Evolutionary conservation across 2,329 filamentous ascomycete genomes (phyloP).

Genomic region (Leptographium radiaticola): DNA sequence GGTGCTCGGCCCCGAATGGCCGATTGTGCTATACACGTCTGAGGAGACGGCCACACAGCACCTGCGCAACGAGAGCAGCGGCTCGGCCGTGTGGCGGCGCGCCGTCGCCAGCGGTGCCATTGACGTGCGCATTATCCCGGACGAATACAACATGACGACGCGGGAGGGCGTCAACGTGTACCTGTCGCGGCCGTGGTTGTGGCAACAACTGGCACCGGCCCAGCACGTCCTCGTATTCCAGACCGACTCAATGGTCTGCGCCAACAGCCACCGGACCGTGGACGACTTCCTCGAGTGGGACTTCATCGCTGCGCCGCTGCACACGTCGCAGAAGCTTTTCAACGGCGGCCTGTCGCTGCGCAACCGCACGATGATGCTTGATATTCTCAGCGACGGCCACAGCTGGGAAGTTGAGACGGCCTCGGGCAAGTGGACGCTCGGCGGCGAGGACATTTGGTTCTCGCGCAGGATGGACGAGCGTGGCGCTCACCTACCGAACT

Average conservation of each 20-base stretch:
- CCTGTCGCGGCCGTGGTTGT: slow-evolving; percentile 22
- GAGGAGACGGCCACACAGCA: slow-evolving; percentile 13
- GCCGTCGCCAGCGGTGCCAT: slow-evolving; percentile 21
- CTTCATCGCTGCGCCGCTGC: slow-evolving; percentile 21
- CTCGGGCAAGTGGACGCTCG: slow-evolving; percentile 9
- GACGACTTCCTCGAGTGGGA: slow-evolving; percentile 25
- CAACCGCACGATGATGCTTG: slow-evolving; percentile 21
- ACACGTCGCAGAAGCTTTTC: slow-evolving; percentile 13
- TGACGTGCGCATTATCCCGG: slow-evolving; percentile 24
- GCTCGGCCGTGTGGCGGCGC: slow-evolving; percentile 22
- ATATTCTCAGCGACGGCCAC: slow-evolving; percentile 28
- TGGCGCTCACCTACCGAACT: slow-evolving; percentile 11
- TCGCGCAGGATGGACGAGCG: slow-evolving; percentile 11
- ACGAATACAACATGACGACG: slow-evolving; percentile 19
- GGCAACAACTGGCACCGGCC: slow-evolving; percentile 22
- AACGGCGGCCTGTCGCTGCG: slow-evolving; percentile 25
- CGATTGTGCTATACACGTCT: slow-evolving; percentile 29
- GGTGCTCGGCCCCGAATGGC: slow-evolving; percentile 28
- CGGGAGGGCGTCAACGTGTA: slow-evolving; percentile 23
- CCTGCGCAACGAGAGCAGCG: slow-evolving; percentile 1
- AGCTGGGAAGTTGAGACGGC: slow-evolving; percentile 23
- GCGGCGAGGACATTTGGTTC: slow-evolving; percentile 17
- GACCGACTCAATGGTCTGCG: slow-evolving; percentile 24
- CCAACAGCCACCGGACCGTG: slow-evolving; percentile 14
- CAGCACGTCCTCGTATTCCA: slow-evolving; percentile 24